phyloP scores from a whole-genome alignment of 495 filamentous ascomycete genomes.

The Penicillium fimorum region DNA sequence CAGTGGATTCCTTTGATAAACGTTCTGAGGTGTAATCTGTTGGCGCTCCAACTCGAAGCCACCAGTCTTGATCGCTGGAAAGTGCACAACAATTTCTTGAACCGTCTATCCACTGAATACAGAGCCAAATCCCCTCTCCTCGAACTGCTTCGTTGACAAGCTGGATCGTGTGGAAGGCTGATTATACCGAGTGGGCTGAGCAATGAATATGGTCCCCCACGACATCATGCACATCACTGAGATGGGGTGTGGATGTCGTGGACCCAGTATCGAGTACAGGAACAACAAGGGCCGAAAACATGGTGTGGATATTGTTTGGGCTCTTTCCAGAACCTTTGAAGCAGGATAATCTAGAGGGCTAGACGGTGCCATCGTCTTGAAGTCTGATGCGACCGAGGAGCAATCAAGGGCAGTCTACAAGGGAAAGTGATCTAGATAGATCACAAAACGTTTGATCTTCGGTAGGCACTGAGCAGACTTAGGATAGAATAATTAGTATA shows the following conservation, averaged over 20 bases:
- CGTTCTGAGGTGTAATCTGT: neutral
- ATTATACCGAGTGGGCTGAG: neutral
- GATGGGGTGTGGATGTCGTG: neutral
- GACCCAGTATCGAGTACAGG: neutral
- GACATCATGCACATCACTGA: neutral
- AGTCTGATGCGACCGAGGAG: neutral
- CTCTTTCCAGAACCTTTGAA: neutral
- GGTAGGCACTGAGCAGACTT: neutral
- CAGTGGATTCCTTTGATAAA: neutral
- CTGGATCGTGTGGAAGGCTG: neutral
- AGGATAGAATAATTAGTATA: neutral
- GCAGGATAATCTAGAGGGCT: neutral
- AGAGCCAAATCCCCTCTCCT: neutral
- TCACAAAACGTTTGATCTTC: neutral
- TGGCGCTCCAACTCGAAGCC: neutral
- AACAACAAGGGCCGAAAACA: neutral
- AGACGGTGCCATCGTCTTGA: neutral
- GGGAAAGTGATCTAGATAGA: neutral
- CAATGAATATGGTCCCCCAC: neutral
- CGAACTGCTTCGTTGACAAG: neutral
- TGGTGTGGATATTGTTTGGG: neutral
- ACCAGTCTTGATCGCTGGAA: neutral
- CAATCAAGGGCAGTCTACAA: neutral
- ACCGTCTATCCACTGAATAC: neutral
- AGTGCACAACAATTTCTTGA: neutral